A percentile compares a stretch with the other conserved stretches of the same genome.
Conservation (phyloP, 2,329 filamentous ascomycete genomes). For the Aspergillus brunneoviolaceus region DNA sequence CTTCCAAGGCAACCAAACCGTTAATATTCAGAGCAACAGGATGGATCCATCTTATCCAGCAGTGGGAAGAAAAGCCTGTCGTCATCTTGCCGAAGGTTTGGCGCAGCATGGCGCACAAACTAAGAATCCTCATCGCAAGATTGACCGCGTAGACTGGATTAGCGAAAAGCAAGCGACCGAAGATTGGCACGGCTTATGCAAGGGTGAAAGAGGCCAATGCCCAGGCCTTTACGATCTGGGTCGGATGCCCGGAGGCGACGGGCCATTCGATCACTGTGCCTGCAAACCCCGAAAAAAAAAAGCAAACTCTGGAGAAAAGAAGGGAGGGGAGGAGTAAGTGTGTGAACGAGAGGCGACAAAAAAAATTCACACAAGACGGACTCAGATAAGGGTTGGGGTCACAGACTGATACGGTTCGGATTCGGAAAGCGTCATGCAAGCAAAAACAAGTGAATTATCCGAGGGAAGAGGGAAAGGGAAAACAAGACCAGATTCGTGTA, state of each 20-base stretch:
- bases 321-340: background rate
- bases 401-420: background rate
- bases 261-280: conserved; percentile 8
- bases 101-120: conserved; percentile 2
- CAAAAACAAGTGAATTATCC: background rate
- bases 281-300: conserved; percentile 11
- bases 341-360: background rate
- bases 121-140: conserved; percentile 2
- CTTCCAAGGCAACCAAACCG: background rate
- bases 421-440: background rate
- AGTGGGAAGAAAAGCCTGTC: background rate
- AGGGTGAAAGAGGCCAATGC: conserved; percentile 18
- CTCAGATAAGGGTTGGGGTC: background rate
- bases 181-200: conserved; percentile 19
- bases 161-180: conserved; percentile 11
- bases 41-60: conserved; percentile 1
- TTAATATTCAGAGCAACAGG: background rate
- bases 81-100: conserved; percentile 4
- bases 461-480: background rate
- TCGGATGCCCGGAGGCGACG: conserved; percentile 4
- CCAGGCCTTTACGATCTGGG: conserved; percentile 13
- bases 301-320: background rate
- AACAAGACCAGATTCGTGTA: conserved; percentile 2
- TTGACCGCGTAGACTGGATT: conserved; percentile 12
- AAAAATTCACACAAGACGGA: background rate